Evolutionary conservation across 805 yeast species (phyloP).

Genomic region (Pichia paraexigua): DNA sequence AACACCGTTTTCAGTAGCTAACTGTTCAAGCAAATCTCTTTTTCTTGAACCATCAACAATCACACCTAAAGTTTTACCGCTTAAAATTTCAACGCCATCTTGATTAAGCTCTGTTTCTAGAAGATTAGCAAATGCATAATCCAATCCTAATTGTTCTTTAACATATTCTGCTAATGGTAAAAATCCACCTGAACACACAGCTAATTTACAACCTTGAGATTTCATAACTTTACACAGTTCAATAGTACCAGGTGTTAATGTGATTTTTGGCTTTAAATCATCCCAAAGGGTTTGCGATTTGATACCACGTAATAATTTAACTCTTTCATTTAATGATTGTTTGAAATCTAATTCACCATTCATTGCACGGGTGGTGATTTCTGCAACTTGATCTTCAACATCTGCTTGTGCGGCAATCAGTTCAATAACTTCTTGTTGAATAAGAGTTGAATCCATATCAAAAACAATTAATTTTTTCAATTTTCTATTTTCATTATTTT

Average conservation of each 20-base stretch:
- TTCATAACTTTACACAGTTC: slow-evolving; percentile 61
- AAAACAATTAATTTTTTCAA: slow-evolving; percentile 64
- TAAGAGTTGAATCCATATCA: slow-evolving; percentile 97
- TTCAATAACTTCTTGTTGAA: slow-evolving; percentile 94
- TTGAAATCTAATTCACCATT: slow-evolving; percentile 91
- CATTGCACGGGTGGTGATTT: slow-evolving; percentile 91
- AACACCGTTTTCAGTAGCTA: slow-evolving; percentile 49
- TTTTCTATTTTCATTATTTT: slow-evolving; percentile 24
- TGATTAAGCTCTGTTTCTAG: slow-evolving; percentile 40
- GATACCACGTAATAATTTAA: slow-evolving; percentile 73
- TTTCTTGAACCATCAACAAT: slow-evolving; percentile 83
- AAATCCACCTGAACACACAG: slow-evolving; percentile 93
- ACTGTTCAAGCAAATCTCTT: slow-evolving; percentile 58
- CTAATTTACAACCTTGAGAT: slow-evolving; percentile 56
- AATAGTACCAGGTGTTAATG: slow-evolving; percentile 78
- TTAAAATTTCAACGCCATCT: slow-evolving; percentile 38
- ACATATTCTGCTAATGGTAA: slow-evolving; percentile 78
- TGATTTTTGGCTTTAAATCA: slow-evolving; percentile 59
- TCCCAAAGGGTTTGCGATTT: slow-evolving; percentile 68
- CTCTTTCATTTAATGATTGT: slow-evolving; percentile 71
- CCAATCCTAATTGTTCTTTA: slow-evolving; percentile 57
- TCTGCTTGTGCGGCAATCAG: slow-evolving; percentile 90
- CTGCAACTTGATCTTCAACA: slow-evolving; percentile 81
- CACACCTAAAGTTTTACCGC: slow-evolving; percentile 72
- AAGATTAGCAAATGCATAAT: slow-evolving; percentile 84